These are phyloP conservation scores for Alternaria metachromatica DNA, from an alignment of 2,329 filamentous ascomycete species.

Conservation along the genomic window DNA sequence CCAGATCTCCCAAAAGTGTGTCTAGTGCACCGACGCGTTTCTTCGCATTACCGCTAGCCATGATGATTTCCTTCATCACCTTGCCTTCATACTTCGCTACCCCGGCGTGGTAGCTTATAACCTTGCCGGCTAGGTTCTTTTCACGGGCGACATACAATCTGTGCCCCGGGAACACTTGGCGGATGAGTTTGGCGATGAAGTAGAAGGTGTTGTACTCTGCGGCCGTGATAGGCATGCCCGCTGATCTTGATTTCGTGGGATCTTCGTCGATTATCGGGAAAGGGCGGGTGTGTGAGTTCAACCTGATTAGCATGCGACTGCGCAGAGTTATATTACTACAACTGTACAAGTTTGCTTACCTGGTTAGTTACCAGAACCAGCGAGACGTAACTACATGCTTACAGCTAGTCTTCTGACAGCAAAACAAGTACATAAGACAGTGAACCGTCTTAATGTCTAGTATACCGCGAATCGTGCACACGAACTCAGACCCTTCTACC, in stretches of 20 bases:
- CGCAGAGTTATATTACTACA: background rate
- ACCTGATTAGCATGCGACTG: background rate
- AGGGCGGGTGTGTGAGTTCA: background rate
- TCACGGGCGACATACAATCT: background rate
- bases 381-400: background rate
- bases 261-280: background rate
- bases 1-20: background rate
- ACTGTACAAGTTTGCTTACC: background rate
- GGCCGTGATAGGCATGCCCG: background rate
- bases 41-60: background rate
- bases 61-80: background rate
- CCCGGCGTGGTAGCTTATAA: background rate
- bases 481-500: too few species aligned
- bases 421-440: too few species aligned
- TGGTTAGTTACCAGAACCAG: background rate
- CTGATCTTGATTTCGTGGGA: background rate
- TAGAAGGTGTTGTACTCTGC: background rate
- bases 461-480: too few species aligned
- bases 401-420: too few species aligned
- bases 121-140: background rate
- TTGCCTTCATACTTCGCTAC: background rate
- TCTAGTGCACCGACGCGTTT: background rate
- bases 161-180: background rate
- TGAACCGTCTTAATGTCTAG: too few species aligned
- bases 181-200: background rate